phyloP scores from a whole-genome alignment of 192 early-diverging fungal genomes.

The Phlyctochytrium bullatum region DNA sequence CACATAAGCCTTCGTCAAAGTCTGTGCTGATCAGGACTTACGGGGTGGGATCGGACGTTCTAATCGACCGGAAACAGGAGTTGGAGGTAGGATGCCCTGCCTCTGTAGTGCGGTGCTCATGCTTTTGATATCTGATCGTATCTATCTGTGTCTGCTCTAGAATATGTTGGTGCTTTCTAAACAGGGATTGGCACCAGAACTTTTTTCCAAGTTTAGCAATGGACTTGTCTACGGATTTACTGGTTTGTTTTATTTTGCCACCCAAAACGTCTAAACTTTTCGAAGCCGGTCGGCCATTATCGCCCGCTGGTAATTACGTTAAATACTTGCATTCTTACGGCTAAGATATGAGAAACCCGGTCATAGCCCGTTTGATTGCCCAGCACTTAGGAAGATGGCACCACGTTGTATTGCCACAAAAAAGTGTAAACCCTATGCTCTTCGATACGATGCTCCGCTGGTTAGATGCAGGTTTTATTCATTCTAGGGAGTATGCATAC shows the following conservation, averaged over 20 bases:
- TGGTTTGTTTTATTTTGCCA: too few species aligned
- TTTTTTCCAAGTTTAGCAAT: slow-evolving; percentile 86
- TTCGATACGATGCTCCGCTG: slow-evolving; percentile 73
- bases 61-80: slow-evolving; percentile 89
- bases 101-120: background rate
- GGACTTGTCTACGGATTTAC: slow-evolving; percentile 90
- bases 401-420: slow-evolving; percentile 50
- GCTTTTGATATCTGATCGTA: background rate
- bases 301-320: slow-evolving; percentile 9
- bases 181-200: slow-evolving; percentile 63
- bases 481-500: background rate
- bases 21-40: slow-evolving; percentile 83
- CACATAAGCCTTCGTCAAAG: background rate
- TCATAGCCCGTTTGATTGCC: slow-evolving; percentile 76
- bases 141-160: slow-evolving; percentile 41
- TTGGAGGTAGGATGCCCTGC: too few species aligned
- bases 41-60: slow-evolving; percentile 79
- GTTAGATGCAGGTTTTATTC: slow-evolving; percentile 57
- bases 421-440: slow-evolving; percentile 45
- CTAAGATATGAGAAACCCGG: slow-evolving; percentile 70
- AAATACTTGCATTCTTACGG: too few species aligned
- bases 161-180: slow-evolving; percentile 76
- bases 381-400: slow-evolving; percentile 81
- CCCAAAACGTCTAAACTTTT: too few species aligned
- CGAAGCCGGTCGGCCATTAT: slow-evolving; percentile 33